Conservation (phyloP, 2,329 filamentous ascomycete genomes). For the Akanthomyces dipterigenus region DNA sequence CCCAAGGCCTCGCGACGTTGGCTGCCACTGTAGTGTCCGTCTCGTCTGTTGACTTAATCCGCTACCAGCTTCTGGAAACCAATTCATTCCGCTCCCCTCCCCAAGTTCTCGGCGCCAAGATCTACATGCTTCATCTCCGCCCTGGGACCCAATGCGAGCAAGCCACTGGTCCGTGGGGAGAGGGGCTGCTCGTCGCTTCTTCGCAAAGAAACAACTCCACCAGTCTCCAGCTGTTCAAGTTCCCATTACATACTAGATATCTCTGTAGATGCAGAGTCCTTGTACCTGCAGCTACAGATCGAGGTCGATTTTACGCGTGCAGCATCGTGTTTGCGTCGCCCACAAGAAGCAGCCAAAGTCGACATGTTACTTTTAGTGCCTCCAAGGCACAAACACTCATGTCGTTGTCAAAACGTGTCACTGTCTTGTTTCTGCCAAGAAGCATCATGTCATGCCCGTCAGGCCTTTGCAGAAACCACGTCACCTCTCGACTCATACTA, state of each 20-base stretch:
- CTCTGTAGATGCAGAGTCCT: too few species aligned
- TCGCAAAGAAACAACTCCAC: neutral
- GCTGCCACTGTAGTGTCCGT: neutral
- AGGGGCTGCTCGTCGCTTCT: neutral
- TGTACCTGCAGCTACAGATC: neutral
- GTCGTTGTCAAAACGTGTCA: neutral
- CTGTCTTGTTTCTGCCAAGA: neutral
- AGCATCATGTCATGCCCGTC: neutral
- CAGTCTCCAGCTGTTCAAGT: neutral
- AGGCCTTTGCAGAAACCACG: neutral
- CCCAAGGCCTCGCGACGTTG: neutral
- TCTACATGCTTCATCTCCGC: slow-evolving; percentile 2
- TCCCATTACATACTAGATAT: neutral
- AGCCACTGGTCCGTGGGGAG: neutral
- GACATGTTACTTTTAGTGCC: too few species aligned
- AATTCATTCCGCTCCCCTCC: neutral
- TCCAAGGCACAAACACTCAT: too few species aligned
- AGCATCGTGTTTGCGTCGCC: neutral
- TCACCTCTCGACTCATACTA: neutral
- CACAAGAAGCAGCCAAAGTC: too few species aligned
- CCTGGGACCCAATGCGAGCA: neutral
- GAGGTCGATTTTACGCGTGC: neutral
- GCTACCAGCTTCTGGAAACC: neutral
- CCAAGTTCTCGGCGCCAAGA: neutral
- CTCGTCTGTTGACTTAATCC: neutral